phyloP scores from a whole-genome alignment of 2,329 filamentous ascomycete species.

The Aureobasidium pullulans region DNA sequence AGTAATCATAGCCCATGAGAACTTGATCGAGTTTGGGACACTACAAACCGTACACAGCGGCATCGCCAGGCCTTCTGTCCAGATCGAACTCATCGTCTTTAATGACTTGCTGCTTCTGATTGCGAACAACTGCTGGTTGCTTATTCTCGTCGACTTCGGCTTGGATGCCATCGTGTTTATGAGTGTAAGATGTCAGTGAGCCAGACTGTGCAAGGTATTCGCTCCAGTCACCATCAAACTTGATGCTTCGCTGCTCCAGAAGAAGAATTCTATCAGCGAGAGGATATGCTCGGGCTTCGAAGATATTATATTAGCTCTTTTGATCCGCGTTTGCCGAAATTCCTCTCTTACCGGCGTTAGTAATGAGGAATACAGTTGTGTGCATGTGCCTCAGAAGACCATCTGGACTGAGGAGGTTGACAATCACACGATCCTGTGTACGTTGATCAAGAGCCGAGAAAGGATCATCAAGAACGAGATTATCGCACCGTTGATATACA shows the following conservation, averaged over 20 bases:
- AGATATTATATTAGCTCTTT: background rate
- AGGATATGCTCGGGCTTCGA: background rate
- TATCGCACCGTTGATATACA: constrained; percentile 42
- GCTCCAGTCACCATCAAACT: background rate
- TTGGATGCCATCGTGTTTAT: background rate
- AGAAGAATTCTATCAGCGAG: background rate
- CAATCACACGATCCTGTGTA: constrained; percentile 43
- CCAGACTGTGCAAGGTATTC: background rate
- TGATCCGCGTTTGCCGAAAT: too few relatives aligned
- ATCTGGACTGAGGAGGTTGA: constrained; percentile 36
- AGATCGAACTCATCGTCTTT: background rate
- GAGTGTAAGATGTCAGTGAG: background rate
- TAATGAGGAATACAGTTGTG: background rate
- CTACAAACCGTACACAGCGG: constrained; percentile 27
- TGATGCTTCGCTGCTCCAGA: background rate
- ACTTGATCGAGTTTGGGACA: too few relatives aligned
- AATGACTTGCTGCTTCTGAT: background rate
- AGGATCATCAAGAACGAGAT: constrained; percentile 46
- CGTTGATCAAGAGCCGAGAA: constrained; percentile 44
- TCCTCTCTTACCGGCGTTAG: background rate
- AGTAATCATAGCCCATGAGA: background rate
- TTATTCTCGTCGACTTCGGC: background rate
- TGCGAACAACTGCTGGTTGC: background rate
- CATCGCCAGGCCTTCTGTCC: constrained; percentile 29
- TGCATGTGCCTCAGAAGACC: constrained; percentile 34